phyloP scores from a whole-genome alignment of 116 monocot species.

The Iris pallida region DNA sequence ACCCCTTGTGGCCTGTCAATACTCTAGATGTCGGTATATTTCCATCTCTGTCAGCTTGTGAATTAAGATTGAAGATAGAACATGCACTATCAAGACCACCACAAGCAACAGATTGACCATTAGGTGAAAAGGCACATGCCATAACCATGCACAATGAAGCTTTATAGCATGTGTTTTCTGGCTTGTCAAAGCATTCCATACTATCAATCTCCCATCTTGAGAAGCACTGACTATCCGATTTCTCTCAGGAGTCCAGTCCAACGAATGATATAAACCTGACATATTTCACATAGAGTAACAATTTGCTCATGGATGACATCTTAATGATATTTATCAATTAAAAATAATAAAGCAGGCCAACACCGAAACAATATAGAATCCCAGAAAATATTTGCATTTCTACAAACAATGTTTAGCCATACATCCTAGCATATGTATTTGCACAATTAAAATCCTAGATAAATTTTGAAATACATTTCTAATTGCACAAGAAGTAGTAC shows the following conservation, averaged over 20 bases:
- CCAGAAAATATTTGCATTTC: too few species aligned
- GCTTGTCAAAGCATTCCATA: conserved; percentile 95
- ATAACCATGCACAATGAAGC: conserved; percentile 89
- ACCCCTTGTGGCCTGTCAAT: conserved; percentile 86
- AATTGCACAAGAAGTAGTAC: too few species aligned
- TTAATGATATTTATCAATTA: too few species aligned
- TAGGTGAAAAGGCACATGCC: conserved; percentile 90
- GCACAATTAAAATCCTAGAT: too few species aligned
- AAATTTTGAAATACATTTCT: too few species aligned
- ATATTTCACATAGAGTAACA: neutral
- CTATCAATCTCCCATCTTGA: conserved; percentile 84
- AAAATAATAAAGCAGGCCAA: too few species aligned
- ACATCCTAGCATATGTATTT: too few species aligned
- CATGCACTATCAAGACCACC: conserved; percentile 95
- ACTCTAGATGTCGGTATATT: conserved; percentile 77
- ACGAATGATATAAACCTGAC: conserved; percentile 78
- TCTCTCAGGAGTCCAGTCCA: conserved; percentile 86
- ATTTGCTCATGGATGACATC: too few species aligned
- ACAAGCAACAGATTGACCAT: conserved; percentile 87
- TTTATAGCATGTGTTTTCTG: conserved; percentile 97
- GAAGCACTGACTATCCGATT: conserved; percentile 87
- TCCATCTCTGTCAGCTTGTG: conserved; percentile 78
- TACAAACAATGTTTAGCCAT: too few species aligned
- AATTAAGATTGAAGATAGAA: conserved; percentile 82
- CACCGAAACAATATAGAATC: too few species aligned